These are phyloP conservation scores for Pichiaceae sp. DNA, from an alignment of 1,139 yeast genomes.

Conservation along the genomic window DNA sequence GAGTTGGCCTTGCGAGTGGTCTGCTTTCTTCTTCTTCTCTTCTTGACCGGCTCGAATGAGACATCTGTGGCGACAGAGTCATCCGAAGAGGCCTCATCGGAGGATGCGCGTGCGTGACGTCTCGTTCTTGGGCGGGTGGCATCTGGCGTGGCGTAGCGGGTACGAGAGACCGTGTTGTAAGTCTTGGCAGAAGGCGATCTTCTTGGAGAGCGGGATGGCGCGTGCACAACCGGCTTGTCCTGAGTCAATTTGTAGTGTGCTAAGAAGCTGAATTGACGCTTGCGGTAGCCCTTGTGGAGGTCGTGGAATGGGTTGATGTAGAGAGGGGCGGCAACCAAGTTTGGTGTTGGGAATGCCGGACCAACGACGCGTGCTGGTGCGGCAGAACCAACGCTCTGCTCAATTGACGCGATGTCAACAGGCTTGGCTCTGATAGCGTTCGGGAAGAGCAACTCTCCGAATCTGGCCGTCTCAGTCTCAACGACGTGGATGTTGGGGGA, in stretches of 20 bases:
- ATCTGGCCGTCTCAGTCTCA: slow-evolving; percentile 18
- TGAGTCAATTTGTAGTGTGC: slow-evolving; percentile 33
- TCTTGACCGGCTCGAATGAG: slow-evolving; percentile 19
- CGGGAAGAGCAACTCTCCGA: slow-evolving; percentile 20
- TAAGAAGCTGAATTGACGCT: slow-evolving; percentile 40
- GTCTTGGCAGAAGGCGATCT: slow-evolving; percentile 10
- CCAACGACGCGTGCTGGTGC: not conserved
- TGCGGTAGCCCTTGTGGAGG: slow-evolving; percentile 34
- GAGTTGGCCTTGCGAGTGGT: slow-evolving; percentile 12
- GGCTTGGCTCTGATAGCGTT: slow-evolving; percentile 14
- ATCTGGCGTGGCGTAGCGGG: slow-evolving; percentile 18
- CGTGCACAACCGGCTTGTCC: slow-evolving; percentile 7
- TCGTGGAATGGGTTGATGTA: slow-evolving; percentile 45
- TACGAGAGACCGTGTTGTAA: slow-evolving; percentile 29
- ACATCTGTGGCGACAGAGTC: slow-evolving; percentile 14
- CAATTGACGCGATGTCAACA: slow-evolving; percentile 6
- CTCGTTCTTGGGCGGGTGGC: slow-evolving; percentile 52
- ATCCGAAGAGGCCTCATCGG: slow-evolving; percentile 21
- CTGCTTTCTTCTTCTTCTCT: slow-evolving; percentile 18
- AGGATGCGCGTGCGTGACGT: slow-evolving; percentile 32
- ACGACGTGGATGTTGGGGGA: slow-evolving; percentile 43
- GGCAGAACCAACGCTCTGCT: not conserved
- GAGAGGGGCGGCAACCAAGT: slow-evolving; percentile 35
- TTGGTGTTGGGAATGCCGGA: slow-evolving; percentile 36
- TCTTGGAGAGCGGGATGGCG: slow-evolving; percentile 10